phyloP scores from a whole-genome alignment of 768 basidiomycete species.

The Lepiota venenata region DNA sequence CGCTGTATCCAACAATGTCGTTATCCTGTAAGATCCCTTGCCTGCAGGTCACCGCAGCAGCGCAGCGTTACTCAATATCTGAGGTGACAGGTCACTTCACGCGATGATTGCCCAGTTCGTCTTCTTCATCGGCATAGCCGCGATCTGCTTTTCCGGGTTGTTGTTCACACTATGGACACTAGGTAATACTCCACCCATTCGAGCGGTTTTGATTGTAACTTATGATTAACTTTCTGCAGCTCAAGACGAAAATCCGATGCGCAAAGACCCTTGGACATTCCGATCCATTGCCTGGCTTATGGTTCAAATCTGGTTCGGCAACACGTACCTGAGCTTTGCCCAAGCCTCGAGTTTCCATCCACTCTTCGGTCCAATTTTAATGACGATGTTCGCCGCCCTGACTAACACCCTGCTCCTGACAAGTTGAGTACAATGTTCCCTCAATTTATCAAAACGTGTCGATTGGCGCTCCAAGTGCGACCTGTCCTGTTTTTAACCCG shows the following conservation, averaged over 20 bases:
- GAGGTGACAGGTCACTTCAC: conserved; percentile 56
- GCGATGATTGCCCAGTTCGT: conserved; percentile 81
- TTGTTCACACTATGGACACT: conserved; percentile 50
- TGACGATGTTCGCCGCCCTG: conserved; percentile 77
- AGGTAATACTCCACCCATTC: conserved; percentile 21
- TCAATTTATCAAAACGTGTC: conserved; percentile 1
- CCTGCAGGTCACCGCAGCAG: neutral
- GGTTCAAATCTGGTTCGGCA: conserved; percentile 87
- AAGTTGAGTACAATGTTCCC: conserved; percentile 37
- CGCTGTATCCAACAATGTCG: conserved; percentile 72
- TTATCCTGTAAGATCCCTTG: conserved; percentile 57
- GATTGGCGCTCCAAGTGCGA: neutral
- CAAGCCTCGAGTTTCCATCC: conserved; percentile 61
- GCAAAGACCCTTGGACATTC: conserved; percentile 28
- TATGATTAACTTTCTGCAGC: conserved; percentile 19
- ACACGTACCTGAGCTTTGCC: conserved; percentile 58
- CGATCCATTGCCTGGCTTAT: conserved; percentile 77
- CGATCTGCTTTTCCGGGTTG: conserved; percentile 79
- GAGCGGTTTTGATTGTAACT: neutral
- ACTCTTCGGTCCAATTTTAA: conserved; percentile 72
- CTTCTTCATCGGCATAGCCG: conserved; percentile 75
- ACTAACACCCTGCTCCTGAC: conserved; percentile 79
- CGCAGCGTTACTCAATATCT: neutral
- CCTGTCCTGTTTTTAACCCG: neutral
- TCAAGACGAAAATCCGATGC: conserved; percentile 20